phyloP scores from a whole-genome alignment of 345 rosid species.

The Dimocarpus longan region DNA sequence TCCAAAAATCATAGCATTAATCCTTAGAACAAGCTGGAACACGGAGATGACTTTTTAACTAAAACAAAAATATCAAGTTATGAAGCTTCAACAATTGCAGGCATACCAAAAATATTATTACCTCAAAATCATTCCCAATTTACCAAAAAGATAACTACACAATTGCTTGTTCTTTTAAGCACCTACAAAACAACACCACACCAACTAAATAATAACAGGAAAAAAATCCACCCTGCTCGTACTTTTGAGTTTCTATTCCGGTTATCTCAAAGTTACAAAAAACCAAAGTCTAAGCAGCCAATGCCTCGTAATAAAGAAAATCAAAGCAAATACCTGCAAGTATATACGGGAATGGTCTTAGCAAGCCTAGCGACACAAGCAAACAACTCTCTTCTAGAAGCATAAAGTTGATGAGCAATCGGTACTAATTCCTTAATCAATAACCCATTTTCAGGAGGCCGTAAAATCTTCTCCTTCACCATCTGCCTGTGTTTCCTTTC shows the following conservation, averaged over 20 bases:
- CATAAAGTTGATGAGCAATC: slow-evolving; percentile 44
- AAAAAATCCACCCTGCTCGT: not conserved
- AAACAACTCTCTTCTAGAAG: slow-evolving; percentile 36
- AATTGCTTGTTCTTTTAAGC: not conserved
- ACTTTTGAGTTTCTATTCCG: not conserved
- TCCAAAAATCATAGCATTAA: not conserved
- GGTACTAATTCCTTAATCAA: slow-evolving; percentile 45
- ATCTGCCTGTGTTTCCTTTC: slow-evolving; percentile 38
- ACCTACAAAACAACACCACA: not conserved
- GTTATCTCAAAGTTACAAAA: not conserved
- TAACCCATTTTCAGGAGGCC: slow-evolving; percentile 52
- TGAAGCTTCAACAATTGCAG: not conserved
- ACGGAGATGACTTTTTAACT: not conserved
- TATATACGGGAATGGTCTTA: slow-evolving; percentile 26
- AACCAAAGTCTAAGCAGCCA: not conserved
- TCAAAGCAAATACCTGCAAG: slow-evolving; percentile 41
- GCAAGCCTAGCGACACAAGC: slow-evolving; percentile 41
- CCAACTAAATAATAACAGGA: not conserved
- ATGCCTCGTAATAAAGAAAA: not conserved
- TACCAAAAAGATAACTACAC: not conserved
- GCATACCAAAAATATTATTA: not conserved
- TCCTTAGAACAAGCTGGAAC: not conserved
- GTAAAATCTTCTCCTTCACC: slow-evolving; percentile 39
- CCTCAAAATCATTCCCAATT: not conserved
- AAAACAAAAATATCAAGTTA: not conserved